Base-by-base conservation (phyloP, 345 rosid species). In the Geranium rotundifolium region DNA sequence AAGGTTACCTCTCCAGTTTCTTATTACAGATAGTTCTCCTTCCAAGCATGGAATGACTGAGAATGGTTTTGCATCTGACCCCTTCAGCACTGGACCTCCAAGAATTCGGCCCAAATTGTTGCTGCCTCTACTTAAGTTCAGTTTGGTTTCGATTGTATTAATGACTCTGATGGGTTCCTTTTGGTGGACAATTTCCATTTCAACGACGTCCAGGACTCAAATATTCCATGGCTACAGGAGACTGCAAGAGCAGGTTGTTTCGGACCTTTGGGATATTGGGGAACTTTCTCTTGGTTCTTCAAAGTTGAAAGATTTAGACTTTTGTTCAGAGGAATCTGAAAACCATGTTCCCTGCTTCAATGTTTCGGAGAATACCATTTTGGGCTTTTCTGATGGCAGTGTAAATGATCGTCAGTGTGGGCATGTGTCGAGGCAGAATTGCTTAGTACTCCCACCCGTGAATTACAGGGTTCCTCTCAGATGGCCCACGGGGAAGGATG, bases 401-500 rank as follows among this genome's bases (percentile, higher is more conserved):
- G 91, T 73, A 63, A 65, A 72, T 64, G 92, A 83, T 65, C 89
- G 96, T 66, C 71, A 77, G 19, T 88, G 97, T 65, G 88, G 79
- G 29, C 76, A 70, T 58, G 79, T 77, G 19, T 73, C 76, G 1
- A 81, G 71, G 72, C 77, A 74, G 60, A 84, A 76, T 64, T 95
- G 99, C 77, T 71, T 88, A 55, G 84, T 76, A 4, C 80, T 85
- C 63, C 89, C 99, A 30, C 97, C 97, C 0, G 68, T 69, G 30
- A 82, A 84, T 10, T 95, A 95, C 75, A 81, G 75, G 72, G 76
- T 95, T 63, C 99, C 99, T 71, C 90, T 90, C 76, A 80, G 93
- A 71, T 95, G 97, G 99, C 97, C 97, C 12, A 86, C 89, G 4
- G 99, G 99, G 65, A 86, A 82, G 73, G 99, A 95, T 77, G 73